These are phyloP conservation scores for Tylopilus subfusipes DNA, from an alignment of 768 basidiomycete genomes.

Conservation along the genomic window DNA sequence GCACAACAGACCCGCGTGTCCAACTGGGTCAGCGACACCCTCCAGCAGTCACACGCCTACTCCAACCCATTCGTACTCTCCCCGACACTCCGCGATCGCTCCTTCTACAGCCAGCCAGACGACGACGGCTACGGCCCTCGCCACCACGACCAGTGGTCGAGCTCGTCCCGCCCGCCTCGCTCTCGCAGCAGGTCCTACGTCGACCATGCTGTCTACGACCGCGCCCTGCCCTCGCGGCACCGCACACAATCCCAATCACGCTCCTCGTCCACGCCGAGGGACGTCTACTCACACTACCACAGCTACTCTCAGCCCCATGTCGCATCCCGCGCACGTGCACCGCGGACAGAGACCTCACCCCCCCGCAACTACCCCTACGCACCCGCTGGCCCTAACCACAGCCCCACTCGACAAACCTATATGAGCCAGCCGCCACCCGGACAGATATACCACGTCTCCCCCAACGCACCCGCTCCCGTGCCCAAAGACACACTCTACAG, in stretches of 20 bases:
- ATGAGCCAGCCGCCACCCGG: slow-evolving; percentile 27
- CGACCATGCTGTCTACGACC: slow-evolving; percentile 22
- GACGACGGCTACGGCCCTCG: not conserved
- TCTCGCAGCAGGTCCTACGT: slow-evolving; percentile 22
- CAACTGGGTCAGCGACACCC: slow-evolving; percentile 48
- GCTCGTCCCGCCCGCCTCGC: slow-evolving; percentile 24
- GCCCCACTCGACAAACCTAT: slow-evolving; percentile 17
- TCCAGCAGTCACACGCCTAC: slow-evolving; percentile 25
- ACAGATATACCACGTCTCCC: slow-evolving; percentile 21
- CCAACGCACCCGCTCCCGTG: slow-evolving; percentile 6
- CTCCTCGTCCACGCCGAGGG: slow-evolving; percentile 15
- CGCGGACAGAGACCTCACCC: slow-evolving; percentile 19
- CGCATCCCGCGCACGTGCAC: slow-evolving; percentile 10
- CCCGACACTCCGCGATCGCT: slow-evolving; percentile 28
- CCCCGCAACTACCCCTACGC: slow-evolving; percentile 20
- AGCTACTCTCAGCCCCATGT: slow-evolving; percentile 18
- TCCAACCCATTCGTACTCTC: slow-evolving; percentile 30
- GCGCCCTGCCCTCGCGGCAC: slow-evolving; percentile 12
- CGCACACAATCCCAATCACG: slow-evolving; percentile 28
- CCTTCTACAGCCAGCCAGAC: slow-evolving; percentile 24
- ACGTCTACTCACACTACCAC: slow-evolving; percentile 7
- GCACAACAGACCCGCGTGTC: slow-evolving; percentile 47
- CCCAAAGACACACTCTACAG: slow-evolving; percentile 20
- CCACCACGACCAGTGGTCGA: slow-evolving; percentile 20
- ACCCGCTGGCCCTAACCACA: slow-evolving; percentile 1